Percentiles rank a stretch among this genome's conserved stretches.
Conservation (phyloP, 225 moss, liverwort and hornwort species). For the Physcomitrium patens region DNA sequence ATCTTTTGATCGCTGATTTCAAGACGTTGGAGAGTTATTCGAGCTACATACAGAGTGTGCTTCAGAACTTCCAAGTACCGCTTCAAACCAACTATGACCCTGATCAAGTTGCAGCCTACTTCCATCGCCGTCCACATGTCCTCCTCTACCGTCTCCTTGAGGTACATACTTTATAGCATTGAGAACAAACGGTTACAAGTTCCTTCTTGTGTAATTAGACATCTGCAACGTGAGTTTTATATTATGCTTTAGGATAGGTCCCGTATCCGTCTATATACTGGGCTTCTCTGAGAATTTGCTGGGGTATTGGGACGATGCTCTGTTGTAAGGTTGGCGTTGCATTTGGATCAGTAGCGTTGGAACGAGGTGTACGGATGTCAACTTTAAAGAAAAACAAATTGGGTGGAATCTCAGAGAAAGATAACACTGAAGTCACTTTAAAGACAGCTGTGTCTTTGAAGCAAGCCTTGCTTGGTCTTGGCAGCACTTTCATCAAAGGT, state of each 20-base stretch:
- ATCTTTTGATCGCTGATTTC: conserved; percentile 78
- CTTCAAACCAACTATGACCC: conserved; percentile 76
- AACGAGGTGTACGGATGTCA: conserved; percentile 51
- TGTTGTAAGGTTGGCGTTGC: conserved; percentile 76
- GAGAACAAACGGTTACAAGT: neutral
- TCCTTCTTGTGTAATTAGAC: neutral
- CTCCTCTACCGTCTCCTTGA: conserved; percentile 79
- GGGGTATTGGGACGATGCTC: conserved; percentile 18
- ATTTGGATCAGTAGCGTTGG: conserved; percentile 69
- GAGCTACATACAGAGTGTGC: conserved; percentile 47
- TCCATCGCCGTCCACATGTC: conserved; percentile 82
- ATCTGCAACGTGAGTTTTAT: neutral
- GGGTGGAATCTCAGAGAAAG: conserved; percentile 47
- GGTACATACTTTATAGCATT: conserved; percentile 42
- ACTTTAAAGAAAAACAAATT: conserved; percentile 38
- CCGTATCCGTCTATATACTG: neutral
- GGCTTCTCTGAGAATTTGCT: neutral
- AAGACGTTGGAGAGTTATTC: conserved; percentile 62
- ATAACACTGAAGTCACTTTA: conserved; percentile 47
- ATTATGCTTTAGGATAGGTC: neutral
- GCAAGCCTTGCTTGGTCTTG: conserved; percentile 74
- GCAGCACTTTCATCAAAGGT: conserved; percentile 99
- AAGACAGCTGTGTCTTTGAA: conserved; percentile 77
- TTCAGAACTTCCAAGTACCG: conserved; percentile 72
- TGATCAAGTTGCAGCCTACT: conserved; percentile 82